Conservation (phyloP, 2,329 filamentous ascomycete species). For the Aspergillus glaucus region DNA sequence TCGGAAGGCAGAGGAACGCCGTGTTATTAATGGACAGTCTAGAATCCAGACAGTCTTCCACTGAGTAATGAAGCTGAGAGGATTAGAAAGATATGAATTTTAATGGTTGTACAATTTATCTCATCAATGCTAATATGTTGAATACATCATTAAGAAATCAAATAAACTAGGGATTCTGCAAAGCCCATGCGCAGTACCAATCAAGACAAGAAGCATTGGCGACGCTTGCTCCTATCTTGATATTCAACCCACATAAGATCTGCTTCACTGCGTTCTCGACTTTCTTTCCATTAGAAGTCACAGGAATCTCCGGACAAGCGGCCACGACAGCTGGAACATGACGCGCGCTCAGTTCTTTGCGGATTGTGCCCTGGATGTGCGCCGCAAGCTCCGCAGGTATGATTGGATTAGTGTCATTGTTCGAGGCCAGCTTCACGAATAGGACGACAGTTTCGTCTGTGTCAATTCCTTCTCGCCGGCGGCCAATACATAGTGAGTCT, state of each 20-base stretch:
- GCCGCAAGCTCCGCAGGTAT: slow-evolving; percentile 57
- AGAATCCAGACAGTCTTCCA: slow-evolving; percentile 2
- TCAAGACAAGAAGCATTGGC: slow-evolving; percentile 82
- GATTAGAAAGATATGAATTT: too few species aligned
- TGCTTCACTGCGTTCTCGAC: slow-evolving; percentile 96
- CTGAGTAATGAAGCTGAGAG: too few species aligned
- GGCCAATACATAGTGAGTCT: slow-evolving; percentile 82
- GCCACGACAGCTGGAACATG: slow-evolving; percentile 84
- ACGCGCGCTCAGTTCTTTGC: slow-evolving; percentile 73
- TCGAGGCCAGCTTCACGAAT: slow-evolving; percentile 68
- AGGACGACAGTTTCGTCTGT: slow-evolving; percentile 80
- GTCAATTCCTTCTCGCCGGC: slow-evolving; percentile 62
- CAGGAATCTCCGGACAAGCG: slow-evolving; percentile 77
- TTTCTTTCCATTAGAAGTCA: slow-evolving; percentile 95
- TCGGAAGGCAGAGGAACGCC: neutral
- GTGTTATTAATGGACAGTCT: slow-evolving; percentile 3
- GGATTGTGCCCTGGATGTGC: slow-evolving; percentile 62
- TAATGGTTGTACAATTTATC: too few species aligned
- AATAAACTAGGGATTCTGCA: slow-evolving; percentile 37
- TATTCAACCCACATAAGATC: slow-evolving; percentile 78
- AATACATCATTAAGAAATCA: slow-evolving; percentile 1
- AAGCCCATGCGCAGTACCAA: slow-evolving; percentile 79
- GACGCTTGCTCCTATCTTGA: slow-evolving; percentile 89
- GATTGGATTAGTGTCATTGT: slow-evolving; percentile 8
- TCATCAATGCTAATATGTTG: too few species aligned